Evolutionary conservation across 2,329 filamentous ascomycete species (phyloP).

Genomic region (Talaromyces sp.): DNA sequence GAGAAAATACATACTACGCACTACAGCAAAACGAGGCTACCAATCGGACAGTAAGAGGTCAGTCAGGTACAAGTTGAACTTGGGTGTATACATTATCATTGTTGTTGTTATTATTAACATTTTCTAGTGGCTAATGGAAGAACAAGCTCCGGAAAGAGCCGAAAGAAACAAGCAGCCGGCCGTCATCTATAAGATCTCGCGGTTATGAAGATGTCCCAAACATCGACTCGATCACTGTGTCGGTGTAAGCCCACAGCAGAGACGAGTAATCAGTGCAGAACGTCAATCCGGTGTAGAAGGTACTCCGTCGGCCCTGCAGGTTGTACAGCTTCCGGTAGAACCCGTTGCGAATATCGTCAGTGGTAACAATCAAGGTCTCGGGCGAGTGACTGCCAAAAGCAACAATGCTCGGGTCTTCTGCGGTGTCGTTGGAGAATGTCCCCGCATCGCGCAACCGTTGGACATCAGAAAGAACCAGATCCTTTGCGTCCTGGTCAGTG

Average conservation of each 20-base stretch:
- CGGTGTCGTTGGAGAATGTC: not conserved
- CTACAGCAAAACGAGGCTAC: not conserved
- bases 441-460: not conserved
- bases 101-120: not conserved
- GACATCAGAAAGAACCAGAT: not conserved
- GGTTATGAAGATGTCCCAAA: not conserved
- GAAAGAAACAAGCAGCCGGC: too few species aligned
- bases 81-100: not conserved
- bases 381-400: conserved; percentile 21
- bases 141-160: not conserved
- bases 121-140: not conserved
- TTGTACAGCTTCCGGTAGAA: conserved; percentile 34
- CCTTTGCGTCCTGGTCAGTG: not conserved
- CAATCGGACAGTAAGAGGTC: not conserved
- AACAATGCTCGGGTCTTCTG: conserved; percentile 12
- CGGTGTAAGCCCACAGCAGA: not conserved
- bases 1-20: not conserved
- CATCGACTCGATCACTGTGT: not conserved
- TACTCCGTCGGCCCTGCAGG: conserved; percentile 26
- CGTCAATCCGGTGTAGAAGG: not conserved
- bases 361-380: conserved; percentile 24
- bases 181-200: not conserved
- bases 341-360: conserved; percentile 27
- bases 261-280: conserved; percentile 1
- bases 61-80: not conserved